Base-by-base conservation (phyloP, 495 filamentous ascomycete genomes). In the Emericellopsis terricola region DNA sequence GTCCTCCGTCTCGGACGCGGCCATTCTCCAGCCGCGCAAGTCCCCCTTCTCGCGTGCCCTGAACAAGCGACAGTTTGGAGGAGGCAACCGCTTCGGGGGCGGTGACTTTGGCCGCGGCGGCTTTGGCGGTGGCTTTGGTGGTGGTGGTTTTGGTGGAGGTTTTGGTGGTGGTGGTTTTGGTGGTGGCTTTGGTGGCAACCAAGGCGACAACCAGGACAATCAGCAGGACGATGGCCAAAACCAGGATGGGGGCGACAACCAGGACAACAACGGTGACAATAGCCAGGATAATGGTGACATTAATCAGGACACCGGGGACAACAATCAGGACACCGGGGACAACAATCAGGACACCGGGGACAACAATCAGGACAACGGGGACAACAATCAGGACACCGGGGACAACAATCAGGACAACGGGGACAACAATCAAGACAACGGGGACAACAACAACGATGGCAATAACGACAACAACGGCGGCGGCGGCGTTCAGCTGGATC, bases 1-100 rank as follows among this genome's bases (percentile, higher is more conserved):
- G 41, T 50, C 56, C 27, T 32, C 56, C 28, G 42, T 44, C 39
- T 46, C 56, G 18, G 58, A 62, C 38, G 54, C 60, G 18, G 57
- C 51, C 13, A 47, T 55, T 8, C 26, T 55, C 29, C 47, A 50
- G 23, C 55, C 48, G 41, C 42, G 50, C 43, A 11, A 26, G 6
- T 29, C 47, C 20, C 39, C 46, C 32, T 19, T 33, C 36, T 29
- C 29, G 36, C 20, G 34, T 33, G 19, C 28, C 28, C 24, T 37
- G 46, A 26, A 24, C 10, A 28, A 29, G 15, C 36, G 36, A 8
- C 36, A 32, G 16, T 8, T 15, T 2, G 39, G 40, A n/a, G 32
- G 40, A 19, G 33, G 48, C 19, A 37, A 43, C 18, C 30, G 39
- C 14, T 41, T 36, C 33, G 13, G 15, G 2, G 32, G 34, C 6